phyloP scores from a whole-genome alignment of 306 rosid species.

The Styphnolobium japonicum region DNA sequence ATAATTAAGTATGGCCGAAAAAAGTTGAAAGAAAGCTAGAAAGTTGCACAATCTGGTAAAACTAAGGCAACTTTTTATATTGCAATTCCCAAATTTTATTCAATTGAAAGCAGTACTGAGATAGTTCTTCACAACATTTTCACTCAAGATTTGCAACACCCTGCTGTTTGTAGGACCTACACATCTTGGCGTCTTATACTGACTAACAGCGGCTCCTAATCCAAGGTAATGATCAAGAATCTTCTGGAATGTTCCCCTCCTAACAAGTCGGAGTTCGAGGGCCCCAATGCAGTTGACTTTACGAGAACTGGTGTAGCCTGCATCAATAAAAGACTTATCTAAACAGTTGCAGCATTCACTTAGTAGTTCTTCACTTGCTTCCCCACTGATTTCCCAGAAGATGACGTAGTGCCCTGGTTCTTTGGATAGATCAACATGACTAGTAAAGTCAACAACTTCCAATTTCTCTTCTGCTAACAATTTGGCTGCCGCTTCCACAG shows the following conservation, averaged over 20 bases:
- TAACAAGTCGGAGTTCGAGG: slow-evolving; percentile 68
- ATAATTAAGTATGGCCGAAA: background rate
- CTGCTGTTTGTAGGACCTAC: slow-evolving; percentile 46
- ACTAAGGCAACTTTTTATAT: background rate
- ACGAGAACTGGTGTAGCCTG: slow-evolving; percentile 76
- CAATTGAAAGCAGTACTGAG: slow-evolving; percentile 62
- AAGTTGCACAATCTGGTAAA: background rate
- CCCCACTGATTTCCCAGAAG: slow-evolving; percentile 84
- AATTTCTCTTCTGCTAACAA: slow-evolving; percentile 51
- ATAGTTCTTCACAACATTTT: slow-evolving; percentile 56
- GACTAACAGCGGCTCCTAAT: slow-evolving; percentile 78
- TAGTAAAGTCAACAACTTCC: slow-evolving; percentile 80
- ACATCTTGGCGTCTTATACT: slow-evolving; percentile 85
- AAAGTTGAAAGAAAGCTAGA: background rate
- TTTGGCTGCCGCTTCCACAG: slow-evolving; percentile 68
- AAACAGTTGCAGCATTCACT: slow-evolving; percentile 74
- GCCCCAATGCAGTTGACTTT: slow-evolving; percentile 70
- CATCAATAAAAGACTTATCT: slow-evolving; percentile 71
- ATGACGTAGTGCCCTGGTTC: slow-evolving; percentile 90
- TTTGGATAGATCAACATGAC: slow-evolving; percentile 58
- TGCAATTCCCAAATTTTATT: background rate
- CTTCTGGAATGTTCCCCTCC: slow-evolving; percentile 74
- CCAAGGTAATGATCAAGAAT: slow-evolving; percentile 69
- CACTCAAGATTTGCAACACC: slow-evolving; percentile 68
- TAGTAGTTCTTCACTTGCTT: slow-evolving; percentile 49